Evolutionary conservation across 106 monocot genomes (phyloP).

Genomic region (Platanthera guangdongensis): DNA sequence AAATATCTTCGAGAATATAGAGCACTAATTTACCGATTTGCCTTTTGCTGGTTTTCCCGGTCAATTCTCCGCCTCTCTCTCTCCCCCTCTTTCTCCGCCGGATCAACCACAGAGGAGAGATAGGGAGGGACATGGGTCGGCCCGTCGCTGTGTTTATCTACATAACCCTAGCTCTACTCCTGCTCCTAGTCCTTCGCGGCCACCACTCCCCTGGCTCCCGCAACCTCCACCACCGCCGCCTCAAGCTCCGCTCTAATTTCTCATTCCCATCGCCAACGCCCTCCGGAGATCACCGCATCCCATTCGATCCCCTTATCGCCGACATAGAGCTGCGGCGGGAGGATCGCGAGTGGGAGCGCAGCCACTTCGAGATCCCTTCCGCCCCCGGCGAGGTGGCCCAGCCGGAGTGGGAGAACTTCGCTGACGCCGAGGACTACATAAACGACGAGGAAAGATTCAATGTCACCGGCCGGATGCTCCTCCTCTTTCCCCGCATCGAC

Average conservation of each 20-base stretch:
- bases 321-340: slow-evolving; percentile 57
- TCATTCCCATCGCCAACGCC: slow-evolving; percentile 8
- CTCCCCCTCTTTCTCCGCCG: not conserved
- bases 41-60: too few relatives aligned
- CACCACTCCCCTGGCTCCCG: slow-evolving; percentile 15
- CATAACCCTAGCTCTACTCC: slow-evolving; percentile 26
- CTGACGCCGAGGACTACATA: slow-evolving; percentile 81
- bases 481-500: slow-evolving; percentile 78
- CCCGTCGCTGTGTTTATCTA: slow-evolving; percentile 21
- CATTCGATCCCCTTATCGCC: slow-evolving; percentile 78
- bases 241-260: slow-evolving; percentile 35
- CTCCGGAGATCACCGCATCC: slow-evolving; percentile 12
- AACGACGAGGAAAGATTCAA: slow-evolving; percentile 86
- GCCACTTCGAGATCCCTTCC: slow-evolving; percentile 30
- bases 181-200: slow-evolving; percentile 32
- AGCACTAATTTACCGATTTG: too few relatives aligned
- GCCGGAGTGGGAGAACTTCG: slow-evolving; percentile 91
- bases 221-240: slow-evolving; percentile 36
- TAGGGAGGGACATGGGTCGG: slow-evolving; percentile 14
- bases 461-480: slow-evolving; percentile 45
- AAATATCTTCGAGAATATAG: too few relatives aligned
- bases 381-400: slow-evolving; percentile 58
- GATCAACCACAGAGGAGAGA: not conserved
- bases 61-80: too few relatives aligned
- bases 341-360: slow-evolving; percentile 66